These are phyloP conservation scores for Medakamo hakoo DNA, from an alignment of 139 green algal species.

Conservation along the genomic window DNA sequence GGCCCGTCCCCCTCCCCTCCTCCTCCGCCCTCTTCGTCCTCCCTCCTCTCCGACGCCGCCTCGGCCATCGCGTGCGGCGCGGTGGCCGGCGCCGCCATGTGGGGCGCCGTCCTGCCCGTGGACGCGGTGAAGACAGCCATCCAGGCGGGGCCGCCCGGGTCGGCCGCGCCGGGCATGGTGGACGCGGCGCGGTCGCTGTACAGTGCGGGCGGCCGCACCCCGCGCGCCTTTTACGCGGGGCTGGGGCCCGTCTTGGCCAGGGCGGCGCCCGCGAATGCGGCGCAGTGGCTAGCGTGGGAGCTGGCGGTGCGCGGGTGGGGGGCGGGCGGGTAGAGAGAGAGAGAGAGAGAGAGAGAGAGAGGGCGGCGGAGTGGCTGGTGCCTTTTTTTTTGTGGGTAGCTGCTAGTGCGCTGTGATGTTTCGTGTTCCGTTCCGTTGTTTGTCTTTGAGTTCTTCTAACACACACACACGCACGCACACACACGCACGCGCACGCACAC, in stretches of 20 bases:
- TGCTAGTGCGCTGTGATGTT: not conserved
- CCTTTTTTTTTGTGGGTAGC: not conserved
- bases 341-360: not conserved
- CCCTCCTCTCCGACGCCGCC: constrained; percentile 11
- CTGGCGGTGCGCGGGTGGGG: not conserved
- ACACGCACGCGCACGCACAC: no score
- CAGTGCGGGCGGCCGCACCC: no score
- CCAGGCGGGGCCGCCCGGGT: constrained; percentile 25
- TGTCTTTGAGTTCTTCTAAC: not conserved
- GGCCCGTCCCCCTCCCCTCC: no score
- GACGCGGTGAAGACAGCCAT: constrained; percentile 45
- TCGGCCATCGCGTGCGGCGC: constrained; percentile 28
- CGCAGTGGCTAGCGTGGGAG: constrained; percentile 40
- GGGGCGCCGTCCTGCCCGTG: constrained; percentile 31
- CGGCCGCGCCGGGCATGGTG: no score
- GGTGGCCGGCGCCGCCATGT: constrained; percentile 32
- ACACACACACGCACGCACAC: no score
- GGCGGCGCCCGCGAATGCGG: constrained; percentile 43
- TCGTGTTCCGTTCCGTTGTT: not conserved
- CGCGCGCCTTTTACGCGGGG: constrained; percentile 23
- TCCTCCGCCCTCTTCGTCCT: no score
- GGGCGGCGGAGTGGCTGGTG: no score
- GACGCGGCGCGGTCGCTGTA: no score
- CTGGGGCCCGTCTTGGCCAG: constrained; percentile 26
- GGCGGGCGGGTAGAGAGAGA: not conserved